Percentiles rank a stretch among this genome's conserved stretches.
phyloP scores from a whole-genome alignment of 176 grass and related monocot genomes.

The Rhynchospora pubera region DNA sequence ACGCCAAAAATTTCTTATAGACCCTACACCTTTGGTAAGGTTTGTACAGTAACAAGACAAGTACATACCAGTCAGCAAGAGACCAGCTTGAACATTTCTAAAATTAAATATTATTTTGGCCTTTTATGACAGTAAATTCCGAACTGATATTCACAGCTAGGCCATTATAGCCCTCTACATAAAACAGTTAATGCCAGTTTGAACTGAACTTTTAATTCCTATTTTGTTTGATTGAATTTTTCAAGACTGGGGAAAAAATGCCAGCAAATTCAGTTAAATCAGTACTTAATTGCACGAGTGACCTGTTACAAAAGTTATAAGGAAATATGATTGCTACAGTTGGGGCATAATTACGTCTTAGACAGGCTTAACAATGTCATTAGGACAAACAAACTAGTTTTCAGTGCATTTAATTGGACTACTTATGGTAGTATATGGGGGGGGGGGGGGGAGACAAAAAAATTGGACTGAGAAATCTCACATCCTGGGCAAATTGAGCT shows the following conservation, averaged over 20 bases:
- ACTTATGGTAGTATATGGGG: not conserved
- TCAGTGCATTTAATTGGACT: not conserved
- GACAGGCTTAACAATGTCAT: not conserved
- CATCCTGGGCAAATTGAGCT: conserved; percentile 90
- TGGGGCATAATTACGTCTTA: not conserved
- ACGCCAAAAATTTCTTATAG: not conserved
- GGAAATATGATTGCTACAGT: not conserved
- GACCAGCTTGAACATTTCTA: not conserved
- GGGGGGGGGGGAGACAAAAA: not conserved
- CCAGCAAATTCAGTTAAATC: not conserved
- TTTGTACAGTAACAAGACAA: not conserved
- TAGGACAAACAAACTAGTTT: not conserved
- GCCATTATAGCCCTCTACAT: not conserved
- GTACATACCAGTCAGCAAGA: conserved; percentile 5
- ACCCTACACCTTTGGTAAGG: not conserved
- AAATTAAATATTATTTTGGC: not conserved
- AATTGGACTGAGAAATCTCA: conserved; percentile 29
- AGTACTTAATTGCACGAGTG: not conserved
- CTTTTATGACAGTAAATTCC: not conserved
- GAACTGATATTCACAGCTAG: not conserved
- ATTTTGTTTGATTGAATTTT: not conserved
- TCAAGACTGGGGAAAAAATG: not conserved
- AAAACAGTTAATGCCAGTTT: not conserved
- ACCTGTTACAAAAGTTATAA: not conserved
- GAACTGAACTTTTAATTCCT: not conserved